Base-by-base conservation (phyloP, 192 early-diverging fungal genomes). In the Mortierella claussenii region DNA sequence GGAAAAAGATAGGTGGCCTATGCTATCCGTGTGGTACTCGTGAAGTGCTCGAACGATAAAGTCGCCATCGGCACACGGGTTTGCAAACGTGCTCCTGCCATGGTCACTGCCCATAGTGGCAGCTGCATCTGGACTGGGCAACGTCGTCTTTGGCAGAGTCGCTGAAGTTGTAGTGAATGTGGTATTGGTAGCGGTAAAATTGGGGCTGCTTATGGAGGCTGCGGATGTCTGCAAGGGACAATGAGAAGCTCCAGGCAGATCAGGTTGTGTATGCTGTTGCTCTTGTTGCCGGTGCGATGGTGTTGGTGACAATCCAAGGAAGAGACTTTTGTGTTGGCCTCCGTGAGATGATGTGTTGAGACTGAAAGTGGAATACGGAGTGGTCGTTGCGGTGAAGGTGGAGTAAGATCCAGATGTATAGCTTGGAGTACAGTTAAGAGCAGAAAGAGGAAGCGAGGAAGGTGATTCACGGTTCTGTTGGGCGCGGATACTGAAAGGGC, bases 21-120 rank as follows among this genome's bases (percentile, higher is more conserved):
- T 34, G 34, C 55, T 71, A 21, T 63, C 60, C 8, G 69, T 48
- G 4, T 62, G 59, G 40, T 71, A 71, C 21, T 71, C 69, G 47
- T 71, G 69, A 2, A 62, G 26, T 55, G 69, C 60, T 54, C 60
- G 69, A 31, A 71, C 69, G 36, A 71, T 49, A 45, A 71, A 71
- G 18, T 63, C 60, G 2, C 57, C 68, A 8, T 69, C 57, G n/a
- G 47, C 55, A 15, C 46, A 44, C 11, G n/a, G 40, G 57, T 69
- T 34, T 21, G 30, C 26, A 33, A 52, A 47, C 31, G 44, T 47
- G 34, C 43, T 50, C 11, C 9, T 60, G 59, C 50, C 44, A 46
- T 69, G 24, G 33, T 45, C 52, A 48, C 62, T 33, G 43, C 37
- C 47, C 60, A 55, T 54, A 34, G 62, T 37, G 52, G 62, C 62